A percentile compares a stretch with the other conserved stretches of the same genome.
These are phyloP conservation scores for Penicillium sp. DNA, from an alignment of 2,329 filamentous ascomycete species.

Conservation along the genomic window DNA sequence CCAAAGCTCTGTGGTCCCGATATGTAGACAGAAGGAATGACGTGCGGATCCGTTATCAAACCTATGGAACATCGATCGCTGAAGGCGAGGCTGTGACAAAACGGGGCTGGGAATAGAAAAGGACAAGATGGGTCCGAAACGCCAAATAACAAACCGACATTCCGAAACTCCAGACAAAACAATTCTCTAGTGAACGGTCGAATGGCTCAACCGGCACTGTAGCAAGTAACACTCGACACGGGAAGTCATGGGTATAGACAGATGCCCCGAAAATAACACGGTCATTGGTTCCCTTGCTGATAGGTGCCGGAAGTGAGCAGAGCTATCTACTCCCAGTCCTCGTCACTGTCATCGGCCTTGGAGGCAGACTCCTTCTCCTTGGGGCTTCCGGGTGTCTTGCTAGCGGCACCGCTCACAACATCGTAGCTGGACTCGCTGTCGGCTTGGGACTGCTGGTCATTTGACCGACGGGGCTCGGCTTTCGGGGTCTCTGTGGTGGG, in stretches of 20 bases:
- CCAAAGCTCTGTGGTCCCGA: neutral
- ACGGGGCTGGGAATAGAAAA: constrained; percentile 14
- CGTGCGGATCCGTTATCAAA: constrained; percentile 18
- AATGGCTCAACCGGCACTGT: neutral
- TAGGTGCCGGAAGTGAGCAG: neutral
- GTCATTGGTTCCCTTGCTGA: neutral
- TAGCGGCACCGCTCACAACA: constrained; percentile 78
- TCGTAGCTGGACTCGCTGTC: constrained; percentile 97
- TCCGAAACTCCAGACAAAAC: constrained; percentile 21
- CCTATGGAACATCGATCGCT: constrained; percentile 19
- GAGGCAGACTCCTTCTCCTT: constrained; percentile 50
- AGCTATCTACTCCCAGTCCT: constrained; percentile 71
- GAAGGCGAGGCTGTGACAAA: constrained; percentile 17
- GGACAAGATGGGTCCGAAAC: constrained; percentile 11
- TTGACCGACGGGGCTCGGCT: constrained; percentile 69
- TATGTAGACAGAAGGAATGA: constrained; percentile 17
- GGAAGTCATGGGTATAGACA: constrained; percentile 6
- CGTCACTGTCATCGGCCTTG: constrained; percentile 63
- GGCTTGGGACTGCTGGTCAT: constrained; percentile 85
- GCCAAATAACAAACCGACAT: constrained; percentile 19
- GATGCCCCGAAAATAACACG: neutral
- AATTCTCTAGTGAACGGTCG: neutral
- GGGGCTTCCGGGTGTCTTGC: constrained; percentile 71
- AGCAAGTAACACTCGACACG: neutral
- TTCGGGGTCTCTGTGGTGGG: constrained; percentile 54